Evolutionary conservation across 2,329 filamentous ascomycete species (phyloP), one percentile per base, ranked within the genome.

Genomic region (Cercospora zeae-maydis): DNA sequence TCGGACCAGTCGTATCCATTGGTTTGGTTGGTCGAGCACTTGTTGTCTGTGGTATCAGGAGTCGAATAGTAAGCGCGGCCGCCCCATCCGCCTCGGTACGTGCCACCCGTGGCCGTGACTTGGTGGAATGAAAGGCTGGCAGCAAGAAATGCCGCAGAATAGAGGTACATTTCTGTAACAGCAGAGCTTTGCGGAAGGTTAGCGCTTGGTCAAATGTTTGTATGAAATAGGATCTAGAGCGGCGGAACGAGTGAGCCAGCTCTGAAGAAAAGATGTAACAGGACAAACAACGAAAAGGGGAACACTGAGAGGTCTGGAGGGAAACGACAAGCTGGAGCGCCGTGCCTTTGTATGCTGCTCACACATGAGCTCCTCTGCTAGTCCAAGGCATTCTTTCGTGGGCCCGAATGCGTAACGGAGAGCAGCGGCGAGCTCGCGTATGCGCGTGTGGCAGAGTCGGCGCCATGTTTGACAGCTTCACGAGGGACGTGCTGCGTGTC

Each of bases 1-100:
- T 84, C 84, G 27, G 77, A 77, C 85, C 89, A 97, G 80, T 88
- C 80, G 76, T 90, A 95, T 55, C 92, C 92, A 21, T 72, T 69
- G 66, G 83, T 78, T 79, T 96, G 90, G 68, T 86, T 77, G n/a
- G 83, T 75, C 63, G 84, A 86, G 78, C 93, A 97, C 71, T 88
- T 78, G 81, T 95, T 95, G 80, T 91, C 80, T 73, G 84, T 86
- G 82, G 90, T 92, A 63, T 80, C 78, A 11, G 92, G 91, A 76
- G 83, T 88, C 54, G 81, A 81, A 82, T 87, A 96, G 64, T 81
- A 76, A 53, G 76, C 72, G 60, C 81, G 79, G 66, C 80, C 77
- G 63, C 78, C 77, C 65, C 77, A 74, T 82, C 84, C 88, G 70
- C 75, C 64, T 39, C 49, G 59, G 53, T 63, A 59, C 11, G 42